Base-by-base conservation (phyloP, 2,329 filamentous ascomycete genomes). In the Scedosporium apiospermum region DNA sequence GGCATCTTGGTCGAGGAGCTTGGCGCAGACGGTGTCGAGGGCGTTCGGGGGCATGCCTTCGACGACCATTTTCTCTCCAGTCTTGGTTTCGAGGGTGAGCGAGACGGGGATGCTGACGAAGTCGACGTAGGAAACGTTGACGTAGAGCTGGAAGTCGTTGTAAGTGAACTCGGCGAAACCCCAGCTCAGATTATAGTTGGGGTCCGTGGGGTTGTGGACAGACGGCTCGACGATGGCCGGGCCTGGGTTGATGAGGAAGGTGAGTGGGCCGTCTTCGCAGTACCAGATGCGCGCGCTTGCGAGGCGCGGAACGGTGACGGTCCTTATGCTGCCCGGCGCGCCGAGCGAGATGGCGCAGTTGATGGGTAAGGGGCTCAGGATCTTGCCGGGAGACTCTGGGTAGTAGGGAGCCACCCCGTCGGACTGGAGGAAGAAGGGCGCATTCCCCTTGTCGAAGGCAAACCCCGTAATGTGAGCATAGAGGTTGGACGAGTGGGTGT, bases 201-300 rank as follows among this genome's bases (percentile, higher is more conserved):
- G 73, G 68, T 90, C 88, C 0, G 79, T 72, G 0, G 78, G 71
- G 71, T 92, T 92, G 38, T 83, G 88, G 27, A 88, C 84, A 9
- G 86, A 87, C 0, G 90, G 90, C 74, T 92, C 89, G 53, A 92
- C 89, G 14, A 93, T 78, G 1, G 84, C 87, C 6, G 89, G 86
- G 16, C 85, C 86, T 27, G 85, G 87, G 72, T 93, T 93, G 61
- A 92, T 72, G 12, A 84, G 77, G 73, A 93, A 93, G 1, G 80
- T 85, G 58, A 92, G 78, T 42, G 80, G 81, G 55, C 75, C 75
- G 67, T 82, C 82, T 64, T 83, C 77, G 63, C 80, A 84, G 72
- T 90, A 88, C 86, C 88, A 93, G 71, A 92, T 84, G 61, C 89
- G 82, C 1, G 84, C 88, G 23, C 88, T 88, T 3, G 83, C 87